phyloP scores from a whole-genome alignment of 2,329 filamentous ascomycete species.

The Diplodia corticola region DNA sequence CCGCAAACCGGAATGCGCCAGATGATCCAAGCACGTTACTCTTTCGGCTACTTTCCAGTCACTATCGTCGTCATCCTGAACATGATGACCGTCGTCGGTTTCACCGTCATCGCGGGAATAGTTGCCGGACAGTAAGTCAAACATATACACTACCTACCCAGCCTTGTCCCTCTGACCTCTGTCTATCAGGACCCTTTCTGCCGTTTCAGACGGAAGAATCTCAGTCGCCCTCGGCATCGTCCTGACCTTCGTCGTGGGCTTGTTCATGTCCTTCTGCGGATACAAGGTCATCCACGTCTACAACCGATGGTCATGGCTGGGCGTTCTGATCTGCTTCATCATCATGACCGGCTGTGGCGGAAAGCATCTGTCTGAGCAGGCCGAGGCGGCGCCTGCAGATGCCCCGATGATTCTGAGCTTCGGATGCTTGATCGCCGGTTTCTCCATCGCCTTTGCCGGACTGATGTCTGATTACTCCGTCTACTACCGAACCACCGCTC shows the following conservation, averaged over 20 bases:
- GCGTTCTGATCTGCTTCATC: conserved; percentile 55
- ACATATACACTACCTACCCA: conserved; percentile 48
- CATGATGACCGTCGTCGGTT: conserved; percentile 63
- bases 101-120: conserved; percentile 62
- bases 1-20: conserved; percentile 63
- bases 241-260: conserved; percentile 57
- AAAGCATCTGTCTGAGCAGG: conserved; percentile 52
- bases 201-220: conserved; percentile 43
- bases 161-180: background rate
- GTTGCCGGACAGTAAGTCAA: conserved; percentile 55
- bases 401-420: conserved; percentile 56
- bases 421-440: conserved; percentile 62
- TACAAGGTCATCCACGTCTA: conserved; percentile 58
- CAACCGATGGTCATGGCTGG: conserved; percentile 60
- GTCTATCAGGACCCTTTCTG: conserved; percentile 30
- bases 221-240: conserved; percentile 61
- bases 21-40: conserved; percentile 65
- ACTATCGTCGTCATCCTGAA: conserved; percentile 63
- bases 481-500: conserved; percentile 59
- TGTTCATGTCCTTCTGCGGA: conserved; percentile 64
- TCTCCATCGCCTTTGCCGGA: conserved; percentile 63
- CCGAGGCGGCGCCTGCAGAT: conserved; percentile 42
- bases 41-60: conserved; percentile 61
- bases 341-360: conserved; percentile 59
- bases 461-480: conserved; percentile 62